Evolutionary conservation across 306 rosid genomes (phyloP).

Genomic region (Citrullus mucosospermus): DNA sequence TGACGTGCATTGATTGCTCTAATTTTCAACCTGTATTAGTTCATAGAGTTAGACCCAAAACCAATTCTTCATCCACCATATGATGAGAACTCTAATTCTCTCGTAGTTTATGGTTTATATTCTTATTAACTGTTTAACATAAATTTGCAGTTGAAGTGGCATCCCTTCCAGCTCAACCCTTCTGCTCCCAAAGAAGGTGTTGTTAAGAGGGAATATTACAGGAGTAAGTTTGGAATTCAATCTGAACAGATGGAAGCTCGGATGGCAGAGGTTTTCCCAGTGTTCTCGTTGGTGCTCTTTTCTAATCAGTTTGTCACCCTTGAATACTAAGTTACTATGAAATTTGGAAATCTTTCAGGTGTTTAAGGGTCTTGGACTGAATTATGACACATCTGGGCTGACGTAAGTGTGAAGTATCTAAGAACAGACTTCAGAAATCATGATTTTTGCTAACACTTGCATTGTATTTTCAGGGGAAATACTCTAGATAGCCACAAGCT

Average conservation of each 20-base stretch:
- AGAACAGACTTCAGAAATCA: neutral
- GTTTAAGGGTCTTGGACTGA: constrained; percentile 37
- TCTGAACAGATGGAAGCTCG: constrained; percentile 45
- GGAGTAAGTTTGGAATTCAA: constrained; percentile 50
- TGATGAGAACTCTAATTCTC: neutral
- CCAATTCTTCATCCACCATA: neutral
- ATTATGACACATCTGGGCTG: constrained; percentile 52
- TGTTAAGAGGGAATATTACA: constrained; percentile 46
- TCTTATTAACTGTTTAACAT: neutral
- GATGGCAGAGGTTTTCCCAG: constrained; percentile 54
- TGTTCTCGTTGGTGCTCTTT: neutral
- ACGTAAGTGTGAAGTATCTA: constrained; percentile 46
- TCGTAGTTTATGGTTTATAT: neutral
- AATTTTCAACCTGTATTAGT: neutral
- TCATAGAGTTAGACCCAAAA: neutral
- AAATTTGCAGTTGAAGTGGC: constrained; percentile 62
- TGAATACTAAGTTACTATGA: neutral
- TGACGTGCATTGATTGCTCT: neutral
- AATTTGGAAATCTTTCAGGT: constrained; percentile 32
- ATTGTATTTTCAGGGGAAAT: constrained; percentile 55
- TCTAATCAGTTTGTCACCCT: neutral
- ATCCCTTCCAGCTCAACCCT: constrained; percentile 70
- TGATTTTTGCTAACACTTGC: neutral
- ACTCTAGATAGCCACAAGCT: constrained; percentile 89
- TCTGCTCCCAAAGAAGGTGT: constrained; percentile 75